Conservation (phyloP, 805 yeast genomes). For the Suhomyces pyralidae region DNA sequence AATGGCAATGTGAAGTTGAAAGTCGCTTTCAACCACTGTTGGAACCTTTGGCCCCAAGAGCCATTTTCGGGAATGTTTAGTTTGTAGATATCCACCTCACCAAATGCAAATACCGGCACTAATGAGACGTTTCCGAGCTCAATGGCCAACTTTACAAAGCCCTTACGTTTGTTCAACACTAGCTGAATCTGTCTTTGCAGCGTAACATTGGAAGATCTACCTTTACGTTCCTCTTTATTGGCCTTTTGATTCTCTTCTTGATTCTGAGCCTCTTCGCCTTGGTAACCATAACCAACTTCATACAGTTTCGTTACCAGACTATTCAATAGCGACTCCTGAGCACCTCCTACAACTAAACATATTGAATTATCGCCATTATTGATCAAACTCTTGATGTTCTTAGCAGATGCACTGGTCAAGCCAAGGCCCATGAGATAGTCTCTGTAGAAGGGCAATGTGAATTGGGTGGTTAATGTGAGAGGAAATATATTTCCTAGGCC, state of each 20-base stretch:
- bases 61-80: conserved; percentile 41
- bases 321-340: conserved; percentile 75
- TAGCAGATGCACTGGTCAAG: conserved; percentile 75
- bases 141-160: conserved; percentile 84
- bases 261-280: conserved; percentile 6
- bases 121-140: conserved; percentile 71
- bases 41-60: conserved; percentile 52
- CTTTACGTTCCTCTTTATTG: neutral
- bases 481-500: conserved; percentile 74
- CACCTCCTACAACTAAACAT: conserved; percentile 93
- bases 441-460: conserved; percentile 77
- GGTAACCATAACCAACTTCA: conserved; percentile 37
- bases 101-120: conserved; percentile 89
- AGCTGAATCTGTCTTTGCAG: conserved; percentile 53
- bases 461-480: conserved; percentile 79
- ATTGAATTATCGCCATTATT: conserved; percentile 65
- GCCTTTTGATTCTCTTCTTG: neutral
- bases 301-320: conserved; percentile 32
- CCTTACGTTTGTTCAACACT: conserved; percentile 74
- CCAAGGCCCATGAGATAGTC: conserved; percentile 84
- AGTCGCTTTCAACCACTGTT: conserved; percentile 64
- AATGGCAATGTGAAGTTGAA: conserved; percentile 88
- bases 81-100: conserved; percentile 67
- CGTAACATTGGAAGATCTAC: neutral
- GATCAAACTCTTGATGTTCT: conserved; percentile 65